phyloP scores from a whole-genome alignment of 2,329 filamentous ascomycete genomes.

The Arachnopeziza araneosa region DNA sequence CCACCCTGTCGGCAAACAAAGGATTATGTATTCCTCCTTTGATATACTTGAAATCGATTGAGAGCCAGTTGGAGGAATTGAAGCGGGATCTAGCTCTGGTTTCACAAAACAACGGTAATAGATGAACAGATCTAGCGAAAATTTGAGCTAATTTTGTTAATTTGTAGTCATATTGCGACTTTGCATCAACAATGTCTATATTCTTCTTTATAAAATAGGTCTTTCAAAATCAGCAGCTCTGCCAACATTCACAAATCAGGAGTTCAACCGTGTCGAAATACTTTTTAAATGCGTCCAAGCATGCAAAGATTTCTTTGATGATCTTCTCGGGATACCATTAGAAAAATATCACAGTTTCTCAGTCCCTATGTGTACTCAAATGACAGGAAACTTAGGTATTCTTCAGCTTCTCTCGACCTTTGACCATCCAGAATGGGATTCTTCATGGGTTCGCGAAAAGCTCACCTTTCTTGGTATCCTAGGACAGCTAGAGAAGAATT shows the following conservation, averaged over 20 bases:
- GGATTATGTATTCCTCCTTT: background rate
- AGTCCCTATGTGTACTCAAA: conserved; percentile 22
- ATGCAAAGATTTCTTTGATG: conserved; percentile 12
- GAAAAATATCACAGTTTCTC: conserved; percentile 9
- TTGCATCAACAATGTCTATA: background rate
- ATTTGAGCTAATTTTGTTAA: background rate
- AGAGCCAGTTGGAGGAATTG: conserved; percentile 8
- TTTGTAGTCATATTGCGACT: conserved; percentile 4
- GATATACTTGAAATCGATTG: conserved; percentile 1
- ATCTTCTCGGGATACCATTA: conserved; percentile 6
- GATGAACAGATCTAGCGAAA: background rate
- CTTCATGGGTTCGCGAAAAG: conserved; percentile 30
- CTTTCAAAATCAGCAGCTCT: conserved; percentile 9
- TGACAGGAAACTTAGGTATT: conserved; percentile 31
- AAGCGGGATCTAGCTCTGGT: background rate
- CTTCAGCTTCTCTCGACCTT: conserved; percentile 35
- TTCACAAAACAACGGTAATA: conserved; percentile 10
- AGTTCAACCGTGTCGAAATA: conserved; percentile 15
- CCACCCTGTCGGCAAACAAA: background rate
- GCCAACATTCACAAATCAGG: background rate
- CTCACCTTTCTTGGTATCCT: conserved; percentile 30
- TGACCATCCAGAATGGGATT: conserved; percentile 35
- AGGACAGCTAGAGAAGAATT: conserved; percentile 28
- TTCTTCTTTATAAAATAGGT: conserved; percentile 13
- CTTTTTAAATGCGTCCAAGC: conserved; percentile 15